Evolutionary conservation across 192 early-diverging fungal genomes (phyloP), one percentile per base, ranked within the genome.

Genomic region (Backusella tarrabulga): DNA sequence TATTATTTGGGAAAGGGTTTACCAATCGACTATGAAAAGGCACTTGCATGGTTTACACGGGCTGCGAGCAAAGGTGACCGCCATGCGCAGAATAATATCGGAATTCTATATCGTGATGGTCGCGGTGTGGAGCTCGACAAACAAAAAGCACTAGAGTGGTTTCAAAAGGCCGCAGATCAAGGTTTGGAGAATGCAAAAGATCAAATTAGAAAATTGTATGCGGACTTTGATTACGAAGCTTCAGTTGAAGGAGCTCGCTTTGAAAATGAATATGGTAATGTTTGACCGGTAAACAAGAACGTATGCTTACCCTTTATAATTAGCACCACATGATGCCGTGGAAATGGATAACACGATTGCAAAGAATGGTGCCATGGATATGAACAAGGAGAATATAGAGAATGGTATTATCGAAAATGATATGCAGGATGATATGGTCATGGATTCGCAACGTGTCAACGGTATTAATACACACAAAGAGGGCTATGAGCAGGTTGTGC

Each of bases 91-190:
- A 63, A 63, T 12, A 63, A 63, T 0, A 29, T 63, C 3, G 56
- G 56, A 0, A 63, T 63, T 29, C 11, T 63, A 9, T 63, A 63
- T 63, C 56, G 56, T 4, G 56, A 63, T 63, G 56, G 56, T 4
- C 56, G 56, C 8, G 56, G 56, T 14, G 56, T 63, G 1, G 23
- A 63, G 0, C 8, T 63, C 11, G 1, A 63, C 26, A 63, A 63
- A 4, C 6, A 14, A 29, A 11, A 26, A 1, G 56, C 56, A 2
- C 12, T 63, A 1, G 11, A 63, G 4, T 63, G 56, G 56, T 63
- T 63, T 29, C 56, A 63, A 29, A 63, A 63, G 26, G 56, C 56
- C 11, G 56, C 56, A 63, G 56, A 63, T 63, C 56, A 63, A 63
- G 56, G 56, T 63, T 14, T 63, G 23, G 56, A 63, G 12, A 63